Base-by-base conservation (phyloP, 768 basidiomycete species). In the Hortiboletus campestris region DNA sequence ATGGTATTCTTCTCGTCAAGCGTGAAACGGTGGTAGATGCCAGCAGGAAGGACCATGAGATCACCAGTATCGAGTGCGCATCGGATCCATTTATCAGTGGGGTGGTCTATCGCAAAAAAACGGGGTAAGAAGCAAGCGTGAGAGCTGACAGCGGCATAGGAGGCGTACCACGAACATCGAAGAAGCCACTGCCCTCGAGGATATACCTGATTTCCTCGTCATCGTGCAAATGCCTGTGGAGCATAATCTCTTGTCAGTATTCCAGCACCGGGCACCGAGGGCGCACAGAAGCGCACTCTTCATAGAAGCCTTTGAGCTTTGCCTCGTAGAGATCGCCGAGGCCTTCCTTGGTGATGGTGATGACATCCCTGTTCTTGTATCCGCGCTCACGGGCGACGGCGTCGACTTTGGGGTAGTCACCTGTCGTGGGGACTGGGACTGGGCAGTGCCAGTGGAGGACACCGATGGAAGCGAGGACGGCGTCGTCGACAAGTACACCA, bases 161-260 rank as follows among this genome's bases (percentile, higher is more conserved):
- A n/a, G 25, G 63, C 84, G 52, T 60, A 91, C 91, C 91, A 55
- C 94, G 81, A 39, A 98, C 83, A 63, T 98, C 95, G 67, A 97
- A 98, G 78, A 85, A 98, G 0, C 93, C 94, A 36, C 83, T 84
- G n/a, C 95, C 95, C 1, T 80, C 77, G 39, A 93, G 78, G 62
- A 95, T 84, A 64, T 91, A 98, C 9, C 94, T 80, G 65, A 95
- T 96, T 73, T 98, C 94, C 66, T 98, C 94, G 64, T 97, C 94
- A 70, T 97, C 93, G 63, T 97, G 95, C 78, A 98, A 81, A 64
- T 97, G 94, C 64, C 91, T 91, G 61, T 28, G 0, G 5, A 25
- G 25, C 49, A 16, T 9, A 0, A 31, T n/a, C 14, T 39, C 29
- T 36, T 25, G 46, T 61, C 44, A 51, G 44, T 51, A 49, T 8